phyloP scores from a whole-genome alignment of 352 stramenopile species.

The Globisporangium paroecandrum region DNA sequence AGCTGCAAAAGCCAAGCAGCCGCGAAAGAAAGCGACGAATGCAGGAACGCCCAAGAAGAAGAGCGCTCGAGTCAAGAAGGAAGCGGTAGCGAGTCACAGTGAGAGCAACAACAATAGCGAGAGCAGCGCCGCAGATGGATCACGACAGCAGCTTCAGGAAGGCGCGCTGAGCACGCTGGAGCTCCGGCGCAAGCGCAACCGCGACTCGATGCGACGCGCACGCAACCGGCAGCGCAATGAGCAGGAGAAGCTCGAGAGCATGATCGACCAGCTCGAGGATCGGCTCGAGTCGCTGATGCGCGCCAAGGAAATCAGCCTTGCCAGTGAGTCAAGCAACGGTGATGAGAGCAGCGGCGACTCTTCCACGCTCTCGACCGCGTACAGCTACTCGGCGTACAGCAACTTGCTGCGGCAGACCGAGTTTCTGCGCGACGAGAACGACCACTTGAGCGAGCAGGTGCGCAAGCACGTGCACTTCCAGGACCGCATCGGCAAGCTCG shows the following conservation, averaged over 20 bases:
- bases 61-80: neutral
- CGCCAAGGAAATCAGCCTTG: slow-evolving; percentile 1
- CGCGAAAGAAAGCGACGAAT: neutral
- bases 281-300: slow-evolving; percentile 22
- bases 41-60: neutral
- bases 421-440: slow-evolving; percentile 22
- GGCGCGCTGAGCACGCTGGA: slow-evolving; percentile 19
- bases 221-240: slow-evolving; percentile 25
- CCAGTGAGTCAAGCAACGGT: neutral
- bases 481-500: slow-evolving; percentile 6
- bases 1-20: neutral
- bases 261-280: slow-evolving; percentile 30
- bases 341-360: neutral
- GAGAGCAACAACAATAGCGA: neutral
- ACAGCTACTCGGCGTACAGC: slow-evolving; percentile 19
- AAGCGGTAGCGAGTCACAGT: neutral
- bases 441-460: slow-evolving; percentile 14
- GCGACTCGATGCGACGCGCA: slow-evolving; percentile 42
- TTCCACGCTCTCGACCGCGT: slow-evolving; percentile 1
- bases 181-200: slow-evolving; percentile 31
- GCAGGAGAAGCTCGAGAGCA: slow-evolving; percentile 24
- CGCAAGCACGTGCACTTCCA: slow-evolving; percentile 26
- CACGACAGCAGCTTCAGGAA: neutral
- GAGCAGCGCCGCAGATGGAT: neutral
- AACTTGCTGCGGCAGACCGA: slow-evolving; percentile 24